Percentiles rank a stretch among this genome's conserved stretches.
These are phyloP conservation scores for Coriolopsis trogii DNA, from an alignment of 1,284 basidiomycete species.

Conservation along the genomic window DNA sequence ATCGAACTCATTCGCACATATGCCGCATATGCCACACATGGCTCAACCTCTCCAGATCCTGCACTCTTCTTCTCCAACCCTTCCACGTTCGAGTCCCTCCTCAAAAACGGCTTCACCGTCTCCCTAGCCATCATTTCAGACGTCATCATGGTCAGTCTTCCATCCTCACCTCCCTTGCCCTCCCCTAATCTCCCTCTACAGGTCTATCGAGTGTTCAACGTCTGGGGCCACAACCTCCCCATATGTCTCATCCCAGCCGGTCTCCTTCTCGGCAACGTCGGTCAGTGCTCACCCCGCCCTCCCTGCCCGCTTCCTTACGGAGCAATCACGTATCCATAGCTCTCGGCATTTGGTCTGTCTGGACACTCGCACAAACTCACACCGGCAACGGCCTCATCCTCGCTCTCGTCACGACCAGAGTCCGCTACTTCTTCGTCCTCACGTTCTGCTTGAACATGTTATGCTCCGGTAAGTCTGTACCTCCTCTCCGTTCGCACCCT, in stretches of 20 bases:
- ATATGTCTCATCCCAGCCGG: background rate
- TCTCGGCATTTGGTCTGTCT: background rate
- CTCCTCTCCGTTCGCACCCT: background rate
- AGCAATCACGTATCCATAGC: background rate
- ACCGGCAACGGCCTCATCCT: background rate
- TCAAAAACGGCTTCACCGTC: slow-evolving; percentile 8
- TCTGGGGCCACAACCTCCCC: background rate
- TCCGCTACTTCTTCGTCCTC: slow-evolving; percentile 12
- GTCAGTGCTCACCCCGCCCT: background rate
- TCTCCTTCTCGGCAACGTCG: slow-evolving; percentile 1
- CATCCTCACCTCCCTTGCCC: background rate
- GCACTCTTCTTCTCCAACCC: slow-evolving; percentile 3
- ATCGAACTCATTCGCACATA: slow-evolving; percentile 1
- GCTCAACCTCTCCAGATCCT: background rate
- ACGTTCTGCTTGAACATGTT: slow-evolving; percentile 9
- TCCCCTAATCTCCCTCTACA: background rate
- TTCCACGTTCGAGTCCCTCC: slow-evolving; percentile 1
- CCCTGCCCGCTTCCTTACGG: no score
- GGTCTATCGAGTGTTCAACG: slow-evolving; percentile 7
- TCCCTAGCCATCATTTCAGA: slow-evolving; percentile 6
- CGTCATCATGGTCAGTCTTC: slow-evolving; percentile 2
- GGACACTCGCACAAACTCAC: background rate
- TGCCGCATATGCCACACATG: background rate
- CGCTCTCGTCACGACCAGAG: background rate
- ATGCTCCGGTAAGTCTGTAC: slow-evolving; percentile 1